Evolutionary conservation across 192 early-diverging fungal genomes (phyloP), one percentile per base, ranked within the genome.

Genomic region (Dissophora ornata): DNA sequence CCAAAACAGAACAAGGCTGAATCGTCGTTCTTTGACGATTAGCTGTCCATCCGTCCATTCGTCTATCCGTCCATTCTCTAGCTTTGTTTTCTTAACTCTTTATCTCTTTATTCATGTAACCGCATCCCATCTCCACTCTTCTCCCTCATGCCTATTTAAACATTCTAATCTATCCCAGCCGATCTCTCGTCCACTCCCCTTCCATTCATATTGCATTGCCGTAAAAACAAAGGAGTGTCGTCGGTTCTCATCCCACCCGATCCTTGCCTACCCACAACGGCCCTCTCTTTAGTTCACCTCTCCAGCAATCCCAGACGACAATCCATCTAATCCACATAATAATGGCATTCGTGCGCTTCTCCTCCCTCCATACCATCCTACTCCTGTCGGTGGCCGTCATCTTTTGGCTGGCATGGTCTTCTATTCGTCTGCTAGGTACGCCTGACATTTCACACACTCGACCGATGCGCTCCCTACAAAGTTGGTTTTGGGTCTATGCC

Each of bases 321-420:
- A n/a, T 25, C 57, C 26, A 12, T n/a, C 28, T 10, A 40, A 25
- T 28, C 29, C 19, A 29, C 19, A 42, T 30, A 47, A n/a, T 26
- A 41, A 74, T 74, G 70, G 46, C 41, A 22, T 21, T 57, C 26
- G 19, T 15, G 32, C 33, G 70, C 30, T 60, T 74, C 48, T 65
- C 70, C 36, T 65, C 54, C 3, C 48, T 65, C 3, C 61, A 74
- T 4, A 26, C 62, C 12, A 32, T 74, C 40, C 13, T 74, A 21
- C 4, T 59, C 8, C 49, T 74, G 11, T 30, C 49, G 8, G 22
- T 28, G 12, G 12, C 58, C 1, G 70, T 65, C 32, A 12, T 65
- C 24, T 25, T 74, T 22, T 74, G 61, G 70, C 40, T 74, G 11
- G 36, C 38, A 33, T 74, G 61, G 47, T 45, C 47, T 2, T 53